Conservation (phyloP, 768 basidiomycete species). For the Russula dissimulans region DNA sequence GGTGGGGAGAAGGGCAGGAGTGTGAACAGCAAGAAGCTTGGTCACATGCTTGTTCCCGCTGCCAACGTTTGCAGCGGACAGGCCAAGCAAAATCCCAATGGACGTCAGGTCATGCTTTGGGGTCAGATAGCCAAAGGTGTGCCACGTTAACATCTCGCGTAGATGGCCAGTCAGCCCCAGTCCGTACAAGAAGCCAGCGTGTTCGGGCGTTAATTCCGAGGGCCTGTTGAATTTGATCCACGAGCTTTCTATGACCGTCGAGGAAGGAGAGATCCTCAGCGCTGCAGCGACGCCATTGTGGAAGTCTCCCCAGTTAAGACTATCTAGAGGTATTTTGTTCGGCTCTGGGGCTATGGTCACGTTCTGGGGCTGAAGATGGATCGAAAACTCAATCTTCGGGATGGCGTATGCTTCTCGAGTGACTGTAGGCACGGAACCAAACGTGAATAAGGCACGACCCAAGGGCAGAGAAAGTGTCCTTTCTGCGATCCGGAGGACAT, state of each 20-base stretch:
- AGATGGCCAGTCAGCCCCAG: constrained; percentile 90
- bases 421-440: constrained; percentile 67
- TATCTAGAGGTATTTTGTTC: constrained; percentile 67
- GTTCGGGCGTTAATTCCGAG: constrained; percentile 78
- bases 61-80: constrained; percentile 84
- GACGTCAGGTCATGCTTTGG: constrained; percentile 95
- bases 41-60: constrained; percentile 82
- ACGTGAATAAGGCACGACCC: constrained; percentile 88
- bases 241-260: constrained; percentile 74
- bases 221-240: constrained; percentile 98
- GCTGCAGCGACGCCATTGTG: constrained; percentile 95
- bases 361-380: constrained; percentile 69
- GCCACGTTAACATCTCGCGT: constrained; percentile 84
- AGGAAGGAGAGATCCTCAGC: constrained; percentile 69
- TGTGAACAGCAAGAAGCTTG: constrained; percentile 85
- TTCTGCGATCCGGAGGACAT: constrained; percentile 72
- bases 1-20: constrained; percentile 83
- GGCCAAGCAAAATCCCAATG: constrained; percentile 87
- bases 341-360: constrained; percentile 52
- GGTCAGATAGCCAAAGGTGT: constrained; percentile 90
- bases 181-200: constrained; percentile 93
- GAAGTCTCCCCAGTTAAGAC: constrained; percentile 89
- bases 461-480: constrained; percentile 85
- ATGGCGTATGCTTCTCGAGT: constrained; percentile 71
- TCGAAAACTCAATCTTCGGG: constrained; percentile 68